Evolutionary conservation across 805 yeast genomes (phyloP).

Genomic region (Ogataea paraovalis): DNA sequence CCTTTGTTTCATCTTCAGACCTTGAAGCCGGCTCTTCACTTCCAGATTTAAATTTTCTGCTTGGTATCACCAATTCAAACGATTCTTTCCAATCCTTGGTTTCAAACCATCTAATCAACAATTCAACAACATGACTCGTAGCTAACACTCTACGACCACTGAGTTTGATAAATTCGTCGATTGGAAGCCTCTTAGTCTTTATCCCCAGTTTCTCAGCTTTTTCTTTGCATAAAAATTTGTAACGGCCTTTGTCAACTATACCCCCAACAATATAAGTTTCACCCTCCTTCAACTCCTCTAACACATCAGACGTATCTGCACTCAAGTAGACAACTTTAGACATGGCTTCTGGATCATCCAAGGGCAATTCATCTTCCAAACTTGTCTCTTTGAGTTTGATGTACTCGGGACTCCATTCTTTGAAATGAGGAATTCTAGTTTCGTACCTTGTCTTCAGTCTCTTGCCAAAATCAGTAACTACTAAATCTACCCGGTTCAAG

Average conservation of each 20-base stretch:
- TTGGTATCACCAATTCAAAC: conserved; percentile 83
- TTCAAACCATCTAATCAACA: conserved; percentile 78
- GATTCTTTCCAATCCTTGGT: conserved; percentile 79
- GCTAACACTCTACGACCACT: conserved; percentile 88
- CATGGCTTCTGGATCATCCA: conserved; percentile 16
- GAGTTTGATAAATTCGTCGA: conserved; percentile 75
- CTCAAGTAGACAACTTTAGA: conserved; percentile 63
- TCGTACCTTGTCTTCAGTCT: conserved; percentile 67
- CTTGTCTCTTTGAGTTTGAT: conserved; percentile 46
- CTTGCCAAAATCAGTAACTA: conserved; percentile 63
- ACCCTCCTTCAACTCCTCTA: conserved; percentile 61
- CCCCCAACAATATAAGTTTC: conserved; percentile 89
- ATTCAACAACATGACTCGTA: conserved; percentile 91
- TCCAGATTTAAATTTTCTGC: conserved; percentile 51
- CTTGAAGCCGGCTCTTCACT: conserved; percentile 5
- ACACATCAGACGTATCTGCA: conserved; percentile 76
- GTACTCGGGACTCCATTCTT: conserved; percentile 56
- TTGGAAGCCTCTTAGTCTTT: conserved; percentile 75
- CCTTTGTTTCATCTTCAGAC: conserved; percentile 2
- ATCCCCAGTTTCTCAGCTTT: conserved; percentile 77
- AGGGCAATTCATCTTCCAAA: conserved; percentile 28
- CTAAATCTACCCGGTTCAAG: conserved; percentile 51
- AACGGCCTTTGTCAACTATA: conserved; percentile 91
- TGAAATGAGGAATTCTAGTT: conserved; percentile 51
- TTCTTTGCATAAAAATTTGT: conserved; percentile 71